Percentiles rank a stretch among this genome's conserved stretches.
Evolutionary conservation across 257 asterid genomes (phyloP).

Genomic region (Nicotiana benthamiana): DNA sequence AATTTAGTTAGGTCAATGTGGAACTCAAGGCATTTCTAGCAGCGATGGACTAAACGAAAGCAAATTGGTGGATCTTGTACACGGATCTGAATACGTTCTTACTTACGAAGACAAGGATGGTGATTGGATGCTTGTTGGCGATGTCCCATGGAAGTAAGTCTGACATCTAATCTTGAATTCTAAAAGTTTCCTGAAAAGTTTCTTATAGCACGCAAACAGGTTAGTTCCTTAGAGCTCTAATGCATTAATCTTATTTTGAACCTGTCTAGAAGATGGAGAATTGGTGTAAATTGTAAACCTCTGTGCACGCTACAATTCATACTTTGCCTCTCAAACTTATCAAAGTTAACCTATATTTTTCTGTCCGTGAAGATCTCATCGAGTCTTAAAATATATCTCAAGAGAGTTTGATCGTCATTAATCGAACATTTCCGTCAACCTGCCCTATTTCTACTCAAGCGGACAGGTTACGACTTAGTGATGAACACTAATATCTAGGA

Average conservation of each 20-base stretch:
- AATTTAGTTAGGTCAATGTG: conserved; percentile 22
- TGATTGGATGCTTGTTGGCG: conserved; percentile 98
- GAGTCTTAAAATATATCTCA: not conserved
- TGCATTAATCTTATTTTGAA: not conserved
- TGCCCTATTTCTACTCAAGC: not conserved
- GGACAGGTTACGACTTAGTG: not conserved
- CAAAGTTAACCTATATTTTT: not conserved
- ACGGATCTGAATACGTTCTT: conserved; percentile 78
- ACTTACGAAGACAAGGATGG: conserved; percentile 92
- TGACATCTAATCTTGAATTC: not conserved
- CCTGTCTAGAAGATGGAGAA: not conserved
- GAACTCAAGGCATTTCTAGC: conserved; percentile 21
- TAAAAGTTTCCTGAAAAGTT: not conserved
- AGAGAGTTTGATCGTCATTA: not conserved
- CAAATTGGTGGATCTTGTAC: conserved; percentile 62
- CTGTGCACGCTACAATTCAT: not conserved
- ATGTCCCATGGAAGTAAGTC: conserved; percentile 90
- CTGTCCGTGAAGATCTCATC: not conserved
- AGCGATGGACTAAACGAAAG: conserved; percentile 46
- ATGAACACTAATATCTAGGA: not conserved
- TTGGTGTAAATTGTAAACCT: not conserved
- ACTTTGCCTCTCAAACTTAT: not conserved
- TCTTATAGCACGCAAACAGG: not conserved
- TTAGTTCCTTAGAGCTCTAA: not conserved
- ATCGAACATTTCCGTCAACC: not conserved